A percentile compares a stretch with the other conserved stretches of the same genome.
Conservation (phyloP, 306 rosid genomes). For the Malus domestica region ASM211411v1 NC_041801.1:11233001-11233500, state of each 20-base stretch:
- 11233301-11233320: slow-evolving; percentile 21
- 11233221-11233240: slow-evolving; percentile 52
- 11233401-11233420: slow-evolving; percentile 84
- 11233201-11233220: background rate
- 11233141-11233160: slow-evolving; percentile 21
- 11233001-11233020: too few species aligned
- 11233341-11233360: slow-evolving; percentile 59
- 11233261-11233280: slow-evolving; percentile 77
- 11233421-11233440: slow-evolving; percentile 57
- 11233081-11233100: background rate
- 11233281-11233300: slow-evolving; percentile 68
- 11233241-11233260: slow-evolving; percentile 55
- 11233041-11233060: too few species aligned
- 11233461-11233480: background rate
- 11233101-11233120: slow-evolving; percentile 38
- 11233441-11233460: background rate
- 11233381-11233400: slow-evolving; percentile 96
- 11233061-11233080: background rate
- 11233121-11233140: slow-evolving; percentile 89
- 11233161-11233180: slow-evolving; percentile 11
- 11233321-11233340: slow-evolving; percentile 12
- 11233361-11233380: slow-evolving; percentile 78
- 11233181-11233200: too few species aligned
- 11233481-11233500: background rate
- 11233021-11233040: too few species aligned